Conservation (phyloP, 2,329 filamentous ascomycete genomes). For the Fusarium nematophilum region DNA sequence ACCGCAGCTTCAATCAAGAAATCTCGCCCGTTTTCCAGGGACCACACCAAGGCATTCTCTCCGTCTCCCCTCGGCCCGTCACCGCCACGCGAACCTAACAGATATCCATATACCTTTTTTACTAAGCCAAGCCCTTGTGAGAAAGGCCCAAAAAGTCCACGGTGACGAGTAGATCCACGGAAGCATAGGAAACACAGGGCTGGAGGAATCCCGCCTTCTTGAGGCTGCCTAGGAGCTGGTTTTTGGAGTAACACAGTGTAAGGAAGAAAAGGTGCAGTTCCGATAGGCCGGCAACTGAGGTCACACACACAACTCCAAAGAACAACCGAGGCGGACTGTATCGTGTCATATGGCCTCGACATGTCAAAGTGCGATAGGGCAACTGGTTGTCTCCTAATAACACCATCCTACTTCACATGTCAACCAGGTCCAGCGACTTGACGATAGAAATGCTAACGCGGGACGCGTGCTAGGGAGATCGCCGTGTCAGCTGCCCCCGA, state of each 20-base stretch:
- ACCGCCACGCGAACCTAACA: too few relatives aligned
- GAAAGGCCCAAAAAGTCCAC: too few relatives aligned
- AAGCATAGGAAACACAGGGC: too few relatives aligned
- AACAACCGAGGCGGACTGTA: neutral
- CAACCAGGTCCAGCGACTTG: neutral
- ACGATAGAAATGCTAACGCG: neutral
- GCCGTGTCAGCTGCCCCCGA: constrained; percentile 19
- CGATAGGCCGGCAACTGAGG: neutral
- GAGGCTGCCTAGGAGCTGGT: neutral
- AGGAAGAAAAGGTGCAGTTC: neutral
- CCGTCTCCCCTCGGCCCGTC: too few relatives aligned
- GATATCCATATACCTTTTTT: too few relatives aligned
- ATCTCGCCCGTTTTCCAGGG: neutral
- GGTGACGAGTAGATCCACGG: too few relatives aligned
- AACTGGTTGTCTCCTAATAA: too few relatives aligned
- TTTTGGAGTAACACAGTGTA: neutral
- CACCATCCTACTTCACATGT: constrained; percentile 19
- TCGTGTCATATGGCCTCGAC: constrained; percentile 2
- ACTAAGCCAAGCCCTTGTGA: too few relatives aligned
- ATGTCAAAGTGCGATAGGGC: neutral
- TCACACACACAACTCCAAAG: neutral
- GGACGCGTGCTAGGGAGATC: constrained; percentile 18
- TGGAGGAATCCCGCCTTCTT: too few relatives aligned
- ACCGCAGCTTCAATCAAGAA: constrained; percentile 8
- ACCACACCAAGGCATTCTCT: neutral